Evolutionary conservation across 768 basidiomycete genomes (phyloP), one percentile per base, ranked within the genome.

Genomic region (Calvatia gigantea): DNA sequence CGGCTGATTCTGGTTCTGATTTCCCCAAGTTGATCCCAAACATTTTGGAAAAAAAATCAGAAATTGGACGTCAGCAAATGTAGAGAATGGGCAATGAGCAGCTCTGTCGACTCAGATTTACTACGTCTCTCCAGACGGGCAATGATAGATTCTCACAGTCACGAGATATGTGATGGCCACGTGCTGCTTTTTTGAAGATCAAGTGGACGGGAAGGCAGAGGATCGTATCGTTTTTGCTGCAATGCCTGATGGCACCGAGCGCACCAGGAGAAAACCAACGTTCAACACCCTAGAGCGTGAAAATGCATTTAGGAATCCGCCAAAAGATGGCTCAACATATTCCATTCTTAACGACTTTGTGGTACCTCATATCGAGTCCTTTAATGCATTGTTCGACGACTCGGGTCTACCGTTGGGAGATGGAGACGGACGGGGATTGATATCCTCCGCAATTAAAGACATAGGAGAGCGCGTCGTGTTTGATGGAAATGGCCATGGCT

Each of bases 381-480:
- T 99, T 79, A 96, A 98, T 70, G 87, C 93, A 14, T 80, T 99
- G 25, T 95, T 98, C 69, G 95, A 98, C 65, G 94, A 96, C 68
- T 86, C 89, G 51, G 89, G 89, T n/a, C 68, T 90, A 52, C 83
- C 86, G 55, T 66, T 77, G 42, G 86, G 87, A 8, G 86, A 87
- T 62, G 86, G 86, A 12, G 84, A 91, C 54, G 91, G 90, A 1
- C 78, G 79, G 31, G 97, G 97, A 0, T 69, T 98, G 8, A 67
- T 99, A 6, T 84, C 83, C 46, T 72, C 92, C 1, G 91, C 83
- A 6, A 65, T 98, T 11, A 82, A 86, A 61, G 92, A 98, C 60
- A 88, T 98, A 35, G 88, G 88, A 0, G 85, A 90, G 62, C 91
- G 94, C 58, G 92, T 94, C n/a, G 87, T 94, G 2, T 98, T 96